Evolutionary conservation across 2,329 filamentous ascomycete species (phyloP), one percentile per base, ranked within the genome.

Genomic region (Emergomyces pasteurianus): DNA sequence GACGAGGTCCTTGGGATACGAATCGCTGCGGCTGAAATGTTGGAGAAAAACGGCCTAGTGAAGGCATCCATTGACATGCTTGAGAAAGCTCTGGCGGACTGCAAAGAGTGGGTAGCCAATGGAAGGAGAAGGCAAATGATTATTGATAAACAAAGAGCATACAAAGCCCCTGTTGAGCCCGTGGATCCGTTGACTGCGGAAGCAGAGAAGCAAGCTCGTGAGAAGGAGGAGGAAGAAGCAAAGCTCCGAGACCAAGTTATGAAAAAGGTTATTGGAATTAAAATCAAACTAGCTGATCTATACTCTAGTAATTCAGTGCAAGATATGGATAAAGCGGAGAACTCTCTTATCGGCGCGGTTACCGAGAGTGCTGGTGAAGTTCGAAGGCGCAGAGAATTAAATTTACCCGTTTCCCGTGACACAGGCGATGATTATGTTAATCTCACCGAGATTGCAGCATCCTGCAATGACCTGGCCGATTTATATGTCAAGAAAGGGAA

Each of bases 1-100:
- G 89, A 96, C 67, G 92, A 96, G 72, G 86, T 96, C 40, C 81
- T 96, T 66, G 94, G 94, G 9, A 86, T 97, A 58, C 90, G 91
- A 70, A 86, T 97, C 58, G 86, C 92, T 71, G 80, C 95, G 9
- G 86, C 90, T 1, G 81, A 82, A 10, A 85, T 95, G 80, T 80
- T 96, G 64, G 90, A 96, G 74, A 86, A 87, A 69, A 83, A 89
- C 18, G 81, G 86, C 38, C 83, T 87, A 67, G 86, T 86, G 69
- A 79, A 83, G 26, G 83, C 86, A 61, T 85, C 91, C 0, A 86
- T 89, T 61, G 83, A 89, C 57, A 85, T 96, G 3, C 76, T 96
- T 38, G 89, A 95, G 72, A 82, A 85, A n/a, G 80, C 95, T 49
- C 81, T 87, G 64, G 74, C 72, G 5, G 90, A 96, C 70, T 88